Evolutionary conservation across 2,329 filamentous ascomycete genomes (phyloP).

Genomic region (Podosphaera xanthii): DNA sequence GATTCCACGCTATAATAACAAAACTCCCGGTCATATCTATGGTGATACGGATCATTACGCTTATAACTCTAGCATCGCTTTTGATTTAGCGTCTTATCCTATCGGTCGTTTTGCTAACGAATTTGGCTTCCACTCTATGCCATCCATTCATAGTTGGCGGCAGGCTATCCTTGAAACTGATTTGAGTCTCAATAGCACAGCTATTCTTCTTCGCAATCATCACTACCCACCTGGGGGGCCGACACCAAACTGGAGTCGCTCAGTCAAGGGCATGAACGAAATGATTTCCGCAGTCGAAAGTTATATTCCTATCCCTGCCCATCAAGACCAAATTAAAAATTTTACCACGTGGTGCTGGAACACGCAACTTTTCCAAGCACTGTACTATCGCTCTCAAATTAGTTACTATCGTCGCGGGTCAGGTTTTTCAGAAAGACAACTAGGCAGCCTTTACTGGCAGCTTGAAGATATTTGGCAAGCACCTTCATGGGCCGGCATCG

Average conservation of each 20-base stretch:
- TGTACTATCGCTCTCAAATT: slow-evolving; percentile 36
- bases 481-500: slow-evolving; percentile 38
- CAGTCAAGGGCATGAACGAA: slow-evolving; percentile 25
- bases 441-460: slow-evolving; percentile 41
- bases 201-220: slow-evolving; percentile 32
- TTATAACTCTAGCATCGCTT: slow-evolving; percentile 28
- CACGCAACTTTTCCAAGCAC: slow-evolving; percentile 41
- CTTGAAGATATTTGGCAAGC: slow-evolving; percentile 42
- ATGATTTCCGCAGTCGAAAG: slow-evolving; percentile 32
- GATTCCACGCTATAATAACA: slow-evolving; percentile 31
- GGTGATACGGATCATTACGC: slow-evolving; percentile 39
- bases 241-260: slow-evolving; percentile 22
- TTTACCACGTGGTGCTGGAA: slow-evolving; percentile 38
- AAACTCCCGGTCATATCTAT: slow-evolving; percentile 28
- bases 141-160: slow-evolving; percentile 32
- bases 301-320: slow-evolving; percentile 34
- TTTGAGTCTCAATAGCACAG: slow-evolving; percentile 32
- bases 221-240: slow-evolving; percentile 30
- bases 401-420: slow-evolving; percentile 37
- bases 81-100: slow-evolving; percentile 31
- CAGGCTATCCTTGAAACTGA: slow-evolving; percentile 27
- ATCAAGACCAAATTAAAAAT: slow-evolving; percentile 28
- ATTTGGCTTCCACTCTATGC: slow-evolving; percentile 41
- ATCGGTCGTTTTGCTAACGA: slow-evolving; percentile 38
- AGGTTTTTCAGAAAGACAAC: slow-evolving; percentile 30